Evolutionary conservation across 139 green algal genomes (phyloP).

Genomic region (Tetradesmus obliquus): DNA sequence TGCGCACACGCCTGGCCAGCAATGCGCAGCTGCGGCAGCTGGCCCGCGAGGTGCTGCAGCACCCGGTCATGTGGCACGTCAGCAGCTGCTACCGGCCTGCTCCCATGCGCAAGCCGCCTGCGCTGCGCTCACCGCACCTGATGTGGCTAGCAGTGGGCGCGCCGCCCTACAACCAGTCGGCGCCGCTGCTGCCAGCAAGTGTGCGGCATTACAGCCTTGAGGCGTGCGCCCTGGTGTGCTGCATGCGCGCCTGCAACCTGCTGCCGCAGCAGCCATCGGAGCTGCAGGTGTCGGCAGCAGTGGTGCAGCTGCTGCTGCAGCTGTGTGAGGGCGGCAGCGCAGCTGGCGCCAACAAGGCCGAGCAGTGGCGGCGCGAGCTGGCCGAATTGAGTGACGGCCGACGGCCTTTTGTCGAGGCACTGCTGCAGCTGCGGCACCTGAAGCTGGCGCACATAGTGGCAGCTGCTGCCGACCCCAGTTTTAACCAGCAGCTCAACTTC

Average conservation of each 20-base stretch:
- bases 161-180: background rate
- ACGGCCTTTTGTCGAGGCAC: background rate
- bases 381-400: too few species aligned
- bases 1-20: background rate
- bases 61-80: slow-evolving; percentile 16
- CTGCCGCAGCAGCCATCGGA: background rate
- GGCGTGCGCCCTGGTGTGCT: background rate
- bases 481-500: slow-evolving; percentile 22
- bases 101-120: background rate
- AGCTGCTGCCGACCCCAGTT: background rate
- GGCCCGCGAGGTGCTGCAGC: background rate
- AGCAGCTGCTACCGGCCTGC: slow-evolving; percentile 23
- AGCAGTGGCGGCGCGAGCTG: background rate
- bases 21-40: slow-evolving; percentile 5
- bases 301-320: slow-evolving; percentile 15
- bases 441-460: slow-evolving; percentile 11
- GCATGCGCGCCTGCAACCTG: slow-evolving; percentile 11
- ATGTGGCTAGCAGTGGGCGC: slow-evolving; percentile 9
- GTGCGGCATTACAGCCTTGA: background rate
- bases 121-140: background rate
- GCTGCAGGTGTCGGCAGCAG: slow-evolving; percentile 8
- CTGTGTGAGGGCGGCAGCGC: background rate
- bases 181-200: background rate
- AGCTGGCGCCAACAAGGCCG: background rate
- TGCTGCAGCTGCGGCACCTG: background rate